Evolutionary conservation across 2,329 filamentous ascomycete species (phyloP).

Genomic region (Ascochyta pisi): DNA sequence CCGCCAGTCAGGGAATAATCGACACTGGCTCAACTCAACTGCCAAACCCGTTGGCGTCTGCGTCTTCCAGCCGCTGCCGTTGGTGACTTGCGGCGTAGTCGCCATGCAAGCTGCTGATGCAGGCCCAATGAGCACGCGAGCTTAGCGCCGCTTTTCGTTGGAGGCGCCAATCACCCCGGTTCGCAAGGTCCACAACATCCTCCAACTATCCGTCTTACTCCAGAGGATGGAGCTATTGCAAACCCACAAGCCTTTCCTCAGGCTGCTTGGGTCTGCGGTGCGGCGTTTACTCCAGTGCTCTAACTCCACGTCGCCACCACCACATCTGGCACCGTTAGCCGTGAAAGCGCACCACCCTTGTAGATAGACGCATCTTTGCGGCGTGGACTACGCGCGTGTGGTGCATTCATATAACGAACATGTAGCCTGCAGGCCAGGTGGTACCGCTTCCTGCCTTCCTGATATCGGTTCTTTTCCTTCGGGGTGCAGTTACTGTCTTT

Average conservation of each 20-base stretch:
- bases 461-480: constrained; percentile 27
- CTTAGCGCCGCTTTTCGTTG: constrained; percentile 17
- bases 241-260: constrained; percentile 9
- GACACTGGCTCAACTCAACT: constrained; percentile 12
- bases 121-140: constrained; percentile 12
- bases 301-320: constrained; percentile 17
- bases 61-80: constrained; percentile 17
- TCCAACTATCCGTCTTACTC: constrained; percentile 8
- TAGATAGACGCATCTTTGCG: constrained; percentile 26
- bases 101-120: background rate
- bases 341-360: constrained; percentile 12
- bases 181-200: constrained; percentile 7
- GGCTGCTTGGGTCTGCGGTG: constrained; percentile 4
- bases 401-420: constrained; percentile 42
- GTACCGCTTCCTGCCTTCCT: constrained; percentile 37
- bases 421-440: constrained; percentile 42
- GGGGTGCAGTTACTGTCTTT: constrained; percentile 30
- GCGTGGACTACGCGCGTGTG: constrained; percentile 32
- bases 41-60: constrained; percentile 15
- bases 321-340: constrained; percentile 1
- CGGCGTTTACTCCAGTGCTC: constrained; percentile 9
- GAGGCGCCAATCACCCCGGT: constrained; percentile 6
- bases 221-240: constrained; percentile 7
- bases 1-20: constrained; percentile 16
- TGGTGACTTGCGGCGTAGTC: constrained; percentile 16